Base-by-base conservation (phyloP, 306 rosid genomes). In the Casuarina cunninghamiana region DNA sequence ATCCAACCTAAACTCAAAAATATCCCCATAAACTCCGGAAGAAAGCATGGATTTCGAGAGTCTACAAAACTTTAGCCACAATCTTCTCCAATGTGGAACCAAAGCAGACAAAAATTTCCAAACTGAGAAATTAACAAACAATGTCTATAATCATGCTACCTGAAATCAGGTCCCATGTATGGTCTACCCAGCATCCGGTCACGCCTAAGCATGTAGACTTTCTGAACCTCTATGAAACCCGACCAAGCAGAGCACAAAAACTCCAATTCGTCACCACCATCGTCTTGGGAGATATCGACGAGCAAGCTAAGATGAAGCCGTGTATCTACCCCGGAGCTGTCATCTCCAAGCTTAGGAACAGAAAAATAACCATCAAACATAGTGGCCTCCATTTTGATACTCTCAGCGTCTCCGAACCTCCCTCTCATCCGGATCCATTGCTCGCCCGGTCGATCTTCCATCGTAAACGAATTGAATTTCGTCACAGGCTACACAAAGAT, bases 211-310 rank as follows among this genome's bases (percentile, higher is more conserved):
- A 81, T 62, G 80, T 84, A 94, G 80, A 89, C 86, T 80, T 78
- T 90, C 82, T 87, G 90, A 83, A 94, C 79, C 82, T 88, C 90
- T 60, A 92, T 75, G 62, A 74, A 8, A 11, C 82, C 90, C 0
- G 92, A 95, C 97, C 97, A 94, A 9, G 91, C 91, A 0, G 97
- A 94, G 84, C 98, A 94, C 54, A 88, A 43, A 19, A 92, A 89
- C 89, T 87, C 90, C 57, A 92, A 83, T 67, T 79, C 85, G 21
- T 66, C 44, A n/a, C 77, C 87, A 77, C 72, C 86, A 44, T 78
- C 83, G 51, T 88, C 89, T 77, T 82, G 89, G 10, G 93, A 87
- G 75, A 92, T 86, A 81, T 88, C 92, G 39, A 92, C 97, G 43
- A 92, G 69, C 55, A 95, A 66, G 73, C 96, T 92, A 41, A 91